phyloP scores from a whole-genome alignment of 2,329 filamentous ascomycete species.

The Sporothrix pseudoabietina region DNA sequence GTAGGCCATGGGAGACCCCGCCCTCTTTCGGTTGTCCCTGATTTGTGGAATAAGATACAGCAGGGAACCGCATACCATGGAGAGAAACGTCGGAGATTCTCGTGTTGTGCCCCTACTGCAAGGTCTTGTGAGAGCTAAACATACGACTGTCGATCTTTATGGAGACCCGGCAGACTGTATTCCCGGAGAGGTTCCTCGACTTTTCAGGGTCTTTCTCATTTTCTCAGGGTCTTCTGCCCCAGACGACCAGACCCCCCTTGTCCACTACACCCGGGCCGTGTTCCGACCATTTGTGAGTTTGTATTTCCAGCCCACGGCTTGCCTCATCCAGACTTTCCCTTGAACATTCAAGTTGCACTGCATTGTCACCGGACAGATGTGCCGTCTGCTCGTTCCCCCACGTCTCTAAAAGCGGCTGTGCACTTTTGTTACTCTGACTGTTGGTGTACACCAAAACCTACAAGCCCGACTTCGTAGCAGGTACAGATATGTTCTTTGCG shows the following conservation, averaged over 20 bases:
- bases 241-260: not conserved
- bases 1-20: not conserved
- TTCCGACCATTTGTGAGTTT: not conserved
- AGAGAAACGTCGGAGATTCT: not conserved
- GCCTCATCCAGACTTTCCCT: not conserved
- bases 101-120: not conserved
- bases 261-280: constrained; percentile 1
- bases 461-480: too few relatives aligned
- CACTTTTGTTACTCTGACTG: not conserved
- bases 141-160: not conserved
- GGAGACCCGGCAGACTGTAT: not conserved
- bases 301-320: not conserved
- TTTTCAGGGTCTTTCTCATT: not conserved
- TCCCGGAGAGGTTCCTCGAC: too few relatives aligned
- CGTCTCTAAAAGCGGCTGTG: not conserved
- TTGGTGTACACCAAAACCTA: too few relatives aligned
- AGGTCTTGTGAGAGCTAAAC: not conserved
- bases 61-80: not conserved
- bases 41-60: not conserved
- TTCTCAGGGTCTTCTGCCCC: not conserved
- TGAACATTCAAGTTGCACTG: not conserved
- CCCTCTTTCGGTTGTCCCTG: not conserved
- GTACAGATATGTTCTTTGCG: too few relatives aligned
- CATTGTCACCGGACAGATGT: not conserved
- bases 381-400: constrained; percentile 4